A percentile compares a stretch with the other conserved stretches of the same genome.
These are phyloP conservation scores for Bocquillonia castaneifolia DNA, from an alignment of 441 rosid species.

Conservation along the genomic window DNA sequence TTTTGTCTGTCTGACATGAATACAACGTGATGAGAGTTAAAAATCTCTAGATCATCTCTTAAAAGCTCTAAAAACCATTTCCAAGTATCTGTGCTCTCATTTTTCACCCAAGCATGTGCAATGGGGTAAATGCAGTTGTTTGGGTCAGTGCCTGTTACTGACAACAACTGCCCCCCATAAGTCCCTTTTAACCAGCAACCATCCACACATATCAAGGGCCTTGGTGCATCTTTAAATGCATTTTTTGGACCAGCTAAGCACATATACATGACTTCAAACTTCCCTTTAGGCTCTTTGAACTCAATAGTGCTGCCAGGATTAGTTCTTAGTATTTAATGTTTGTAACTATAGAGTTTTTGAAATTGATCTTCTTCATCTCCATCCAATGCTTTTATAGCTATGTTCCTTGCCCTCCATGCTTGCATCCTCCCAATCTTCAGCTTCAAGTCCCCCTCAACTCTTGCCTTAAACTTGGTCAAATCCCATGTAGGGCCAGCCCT, in stretches of 20 bases:
- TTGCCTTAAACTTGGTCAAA: neutral
- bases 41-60: neutral
- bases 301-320: neutral
- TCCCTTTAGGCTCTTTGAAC: neutral
- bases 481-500: neutral
- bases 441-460: neutral
- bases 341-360: neutral
- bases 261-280: neutral
- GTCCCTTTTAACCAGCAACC: neutral
- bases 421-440: neutral
- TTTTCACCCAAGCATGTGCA: neutral
- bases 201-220: neutral
- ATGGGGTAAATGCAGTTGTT: neutral
- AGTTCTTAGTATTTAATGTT: neutral
- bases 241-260: neutral
- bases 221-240: neutral
- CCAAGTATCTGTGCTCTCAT: neutral
- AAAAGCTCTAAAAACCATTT: neutral
- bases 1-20: conserved; percentile 1
- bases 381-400: neutral
- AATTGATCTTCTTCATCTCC: neutral
- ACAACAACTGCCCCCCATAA: neutral
- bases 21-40: neutral
- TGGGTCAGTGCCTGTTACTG: neutral
- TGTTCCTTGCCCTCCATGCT: neutral